Evolutionary conservation across 495 filamentous ascomycete species (phyloP).

Genomic region (Chlorociboria aeruginascens): DNA sequence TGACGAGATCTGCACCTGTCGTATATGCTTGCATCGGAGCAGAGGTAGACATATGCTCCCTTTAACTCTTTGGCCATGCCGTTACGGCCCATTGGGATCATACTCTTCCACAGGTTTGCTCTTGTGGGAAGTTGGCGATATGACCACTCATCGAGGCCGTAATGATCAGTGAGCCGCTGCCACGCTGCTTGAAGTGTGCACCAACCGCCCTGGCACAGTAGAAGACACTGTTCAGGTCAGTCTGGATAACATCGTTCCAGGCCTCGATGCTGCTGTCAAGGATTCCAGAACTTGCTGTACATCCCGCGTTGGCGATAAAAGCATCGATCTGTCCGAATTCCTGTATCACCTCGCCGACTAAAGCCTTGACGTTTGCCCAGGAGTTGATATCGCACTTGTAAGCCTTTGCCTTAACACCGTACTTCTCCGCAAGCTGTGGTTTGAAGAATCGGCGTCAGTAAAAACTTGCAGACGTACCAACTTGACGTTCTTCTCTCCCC

Average conservation of each 20-base stretch:
- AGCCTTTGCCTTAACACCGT: constrained; percentile 55
- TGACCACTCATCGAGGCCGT: constrained; percentile 56
- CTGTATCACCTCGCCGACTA: constrained; percentile 40
- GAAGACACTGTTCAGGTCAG: constrained; percentile 52
- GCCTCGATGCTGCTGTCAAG: constrained; percentile 51
- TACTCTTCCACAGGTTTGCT: constrained; percentile 68
- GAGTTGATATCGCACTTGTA: constrained; percentile 47
- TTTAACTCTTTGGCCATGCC: constrained; percentile 74
- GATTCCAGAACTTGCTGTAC: constrained; percentile 44
- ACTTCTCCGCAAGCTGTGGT: constrained; percentile 41
- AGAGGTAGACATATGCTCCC: constrained; percentile 70
- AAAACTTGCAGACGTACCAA: no score
- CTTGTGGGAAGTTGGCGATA: constrained; percentile 68
- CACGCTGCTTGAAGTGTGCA: constrained; percentile 50
- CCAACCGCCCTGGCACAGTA: constrained; percentile 61
- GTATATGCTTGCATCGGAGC: constrained; percentile 54
- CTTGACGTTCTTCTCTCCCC: constrained; percentile 56
- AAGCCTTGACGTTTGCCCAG: constrained; percentile 36
- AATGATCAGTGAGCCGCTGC: constrained; percentile 49
- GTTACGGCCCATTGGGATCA: constrained; percentile 67
- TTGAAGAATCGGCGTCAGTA: no score
- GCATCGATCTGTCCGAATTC: constrained; percentile 56
- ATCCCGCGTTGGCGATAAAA: constrained; percentile 59
- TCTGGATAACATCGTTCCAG: constrained; percentile 58
- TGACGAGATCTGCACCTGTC: constrained; percentile 38